A percentile compares a stretch with the other conserved stretches of the same genome.
These are phyloP conservation scores for Marasmius tenuissimus DNA, from an alignment of 1,284 basidiomycete species.

Conservation along the genomic window DNA sequence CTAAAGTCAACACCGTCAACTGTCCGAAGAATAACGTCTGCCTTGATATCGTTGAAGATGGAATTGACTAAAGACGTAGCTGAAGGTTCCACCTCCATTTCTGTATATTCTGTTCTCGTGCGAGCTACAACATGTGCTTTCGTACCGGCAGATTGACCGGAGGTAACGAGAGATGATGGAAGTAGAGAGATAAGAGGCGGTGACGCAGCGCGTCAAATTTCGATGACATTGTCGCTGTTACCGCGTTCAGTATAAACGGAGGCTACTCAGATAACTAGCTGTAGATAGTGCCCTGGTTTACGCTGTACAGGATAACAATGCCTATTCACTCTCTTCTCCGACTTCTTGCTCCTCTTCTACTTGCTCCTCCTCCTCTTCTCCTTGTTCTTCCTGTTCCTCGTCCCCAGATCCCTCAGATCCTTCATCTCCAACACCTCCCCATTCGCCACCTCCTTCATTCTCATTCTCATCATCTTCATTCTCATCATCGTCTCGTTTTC, in stretches of 20 bases:
- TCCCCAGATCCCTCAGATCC: conserved; percentile 20
- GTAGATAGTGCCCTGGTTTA: no score
- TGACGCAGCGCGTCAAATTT: no score
- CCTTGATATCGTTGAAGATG: conserved; percentile 15
- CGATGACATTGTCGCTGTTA: no score
- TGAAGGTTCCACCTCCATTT: background rate
- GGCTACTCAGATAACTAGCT: no score
- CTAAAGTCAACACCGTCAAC: conserved; percentile 31
- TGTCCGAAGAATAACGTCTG: conserved; percentile 33
- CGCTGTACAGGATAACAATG: no score
- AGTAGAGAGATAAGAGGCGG: no score
- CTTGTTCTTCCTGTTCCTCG: conserved; percentile 23
- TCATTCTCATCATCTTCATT: conserved; percentile 19
- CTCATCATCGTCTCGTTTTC: conserved; percentile 33
- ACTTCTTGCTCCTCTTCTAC: background rate
- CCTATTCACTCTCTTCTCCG: no score
- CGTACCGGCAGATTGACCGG: no score
- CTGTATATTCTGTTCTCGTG: no score
- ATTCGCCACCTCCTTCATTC: conserved; percentile 19
- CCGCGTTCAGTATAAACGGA: no score
- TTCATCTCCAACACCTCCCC: conserved; percentile 25
- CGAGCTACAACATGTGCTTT: no score
- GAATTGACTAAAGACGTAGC: background rate
- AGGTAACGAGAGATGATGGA: no score
- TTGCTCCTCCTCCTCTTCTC: conserved; percentile 22